Evolutionary conservation across 169 alveolate genomes (phyloP).

Genomic region (Babesia ovata): DNA sequence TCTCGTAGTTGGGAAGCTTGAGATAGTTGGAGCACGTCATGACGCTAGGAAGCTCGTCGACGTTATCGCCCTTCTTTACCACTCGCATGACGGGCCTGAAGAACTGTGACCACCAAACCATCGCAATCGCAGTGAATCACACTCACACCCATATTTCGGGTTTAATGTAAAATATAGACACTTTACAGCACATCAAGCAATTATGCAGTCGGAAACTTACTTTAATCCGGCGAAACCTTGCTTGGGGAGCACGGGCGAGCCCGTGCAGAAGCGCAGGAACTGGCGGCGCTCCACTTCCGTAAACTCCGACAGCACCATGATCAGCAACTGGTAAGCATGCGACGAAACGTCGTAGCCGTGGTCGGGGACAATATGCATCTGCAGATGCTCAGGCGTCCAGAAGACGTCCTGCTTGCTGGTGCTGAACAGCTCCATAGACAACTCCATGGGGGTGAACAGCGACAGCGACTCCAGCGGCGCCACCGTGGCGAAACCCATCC

Average conservation of each 20-base stretch:
- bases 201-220: slow-evolving; percentile 71
- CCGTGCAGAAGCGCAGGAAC: slow-evolving; percentile 90
- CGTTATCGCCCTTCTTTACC: slow-evolving; percentile 81
- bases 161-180: slow-evolving; percentile 47
- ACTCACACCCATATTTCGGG: not conserved
- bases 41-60: slow-evolving; percentile 86
- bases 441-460: slow-evolving; percentile 70
- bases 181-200: not conserved
- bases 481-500: slow-evolving; percentile 75
- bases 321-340: slow-evolving; percentile 69
- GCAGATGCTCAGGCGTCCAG: slow-evolving; percentile 76
- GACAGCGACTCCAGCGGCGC: slow-evolving; percentile 70
- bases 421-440: slow-evolving; percentile 64
- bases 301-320: slow-evolving; percentile 77
- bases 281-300: slow-evolving; percentile 72
- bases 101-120: not conserved
- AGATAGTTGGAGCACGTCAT: slow-evolving; percentile 94
- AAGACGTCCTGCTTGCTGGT: slow-evolving; percentile 59
- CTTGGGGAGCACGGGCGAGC: slow-evolving; percentile 91
- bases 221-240: slow-evolving; percentile 91
- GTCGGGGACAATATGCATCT: slow-evolving; percentile 84
- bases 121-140: not conserved
- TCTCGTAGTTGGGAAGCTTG: slow-evolving; percentile 91
- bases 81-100: slow-evolving; percentile 83
- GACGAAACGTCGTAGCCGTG: slow-evolving; percentile 83